Evolutionary conservation across 2,329 filamentous ascomycete species (phyloP), one percentile per base, ranked within the genome.

Genomic region (Ascochyta viciae-villosae): DNA sequence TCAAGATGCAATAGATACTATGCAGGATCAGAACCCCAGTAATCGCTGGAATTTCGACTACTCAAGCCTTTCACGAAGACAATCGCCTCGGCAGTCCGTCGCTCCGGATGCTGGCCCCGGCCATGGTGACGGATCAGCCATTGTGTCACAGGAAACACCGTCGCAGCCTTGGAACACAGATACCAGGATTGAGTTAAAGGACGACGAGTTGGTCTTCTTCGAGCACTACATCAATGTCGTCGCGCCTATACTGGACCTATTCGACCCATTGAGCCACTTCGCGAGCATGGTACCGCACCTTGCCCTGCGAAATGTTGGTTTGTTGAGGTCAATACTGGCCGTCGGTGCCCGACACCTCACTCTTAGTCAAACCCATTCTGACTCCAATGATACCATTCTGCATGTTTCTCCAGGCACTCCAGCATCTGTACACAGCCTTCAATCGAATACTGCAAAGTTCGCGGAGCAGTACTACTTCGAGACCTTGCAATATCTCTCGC

Each of bases 401-500:
- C 69, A 73, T 23, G 65, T 74, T 19, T 59, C 60, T 15, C 56
- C 61, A 31, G 54, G 57, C 19, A 66, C 65, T 1, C 62, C 61
- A 13, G 52, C 45, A 26, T 63, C 61, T 16, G 49, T 58, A 15
- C 41, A 50, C 8, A 64, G 58, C 35, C 42, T 63, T 1, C 52
- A 64, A 3, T 61, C 60, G 10, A 71, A 67, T 6, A 66, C 68
- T 4, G 78, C 58, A 64, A 75, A 44, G 74, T 78, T 42, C 26
- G 68, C 68, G 2, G 68, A 82, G 23, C 68, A 71, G 81, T 87
- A 87, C 57, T 88, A 88, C 63, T 83, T 85, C 60, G 83, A 88
- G 64, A 86, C 85, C 0, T 74, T 88, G 0, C 83, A 85, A 50
- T 88, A 87, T 58, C 74, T 88, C 0, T 83, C 85, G 46, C 81